Evolutionary conservation across 768 basidiomycete species (phyloP), one percentile per base, ranked within the genome.

Genomic region (Trametes cubensis): DNA sequence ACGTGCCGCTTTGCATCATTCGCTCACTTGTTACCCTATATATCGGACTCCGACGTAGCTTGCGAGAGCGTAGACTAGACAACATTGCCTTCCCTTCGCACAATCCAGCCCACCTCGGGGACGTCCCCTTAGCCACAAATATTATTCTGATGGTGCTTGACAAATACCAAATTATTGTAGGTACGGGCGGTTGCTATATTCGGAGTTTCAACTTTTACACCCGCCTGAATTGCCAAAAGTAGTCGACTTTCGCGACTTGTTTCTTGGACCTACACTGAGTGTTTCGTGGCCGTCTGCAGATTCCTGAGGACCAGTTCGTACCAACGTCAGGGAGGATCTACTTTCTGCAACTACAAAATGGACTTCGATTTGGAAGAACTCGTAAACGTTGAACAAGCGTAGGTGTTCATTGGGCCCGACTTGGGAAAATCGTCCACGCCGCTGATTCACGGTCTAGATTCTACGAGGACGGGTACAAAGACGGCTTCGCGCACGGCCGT

Each of bases 401-500:
- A 55, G 40, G 71, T 57, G 42, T 45, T 23, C 13, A 20, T 25
- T 40, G 46, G 13, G 20, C 6, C 17, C 7, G 45, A n/a, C 15
- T 49, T 21, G 18, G 26, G 7, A 49, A 40, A 46, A 20, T 44
- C 28, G 41, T 30, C 39, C 49, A 38, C 34, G 13, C 38, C 48
- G 49, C 41, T 59, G 17, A 48, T 40, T 34, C n/a, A 52, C 49
- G 14, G 40, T 8, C 26, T 67, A 93, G 92, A 48, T 96, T 95
- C 76, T 97, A 89, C 72, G 82, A 89, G 57, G 71, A 79, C 3
- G 96, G 95, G 10, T 90, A 90, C 71, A 68, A 80, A 61, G 87
- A 89, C 58, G 95, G 96, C 2, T 84, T 83, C 70, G 86, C 80
- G 0, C 96, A 98, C 73, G 96, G 96, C 1, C 82, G 87, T 42